A percentile compares a stretch with the other conserved stretches of the same genome.
Evolutionary conservation across 2,329 filamentous ascomycete genomes (phyloP).

Genomic region (Phialophora tarda): DNA sequence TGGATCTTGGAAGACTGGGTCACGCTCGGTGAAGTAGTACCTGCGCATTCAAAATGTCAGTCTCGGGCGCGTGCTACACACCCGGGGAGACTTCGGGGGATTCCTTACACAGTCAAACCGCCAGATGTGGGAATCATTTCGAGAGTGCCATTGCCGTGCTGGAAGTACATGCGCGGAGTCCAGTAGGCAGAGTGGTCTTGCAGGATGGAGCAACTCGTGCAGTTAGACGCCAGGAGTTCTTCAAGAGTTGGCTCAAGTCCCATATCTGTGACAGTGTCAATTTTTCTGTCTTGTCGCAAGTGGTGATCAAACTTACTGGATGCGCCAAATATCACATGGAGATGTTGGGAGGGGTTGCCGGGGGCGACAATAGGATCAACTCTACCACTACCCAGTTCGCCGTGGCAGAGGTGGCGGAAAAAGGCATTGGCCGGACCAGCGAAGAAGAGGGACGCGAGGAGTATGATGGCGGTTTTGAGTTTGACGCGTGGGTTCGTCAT

Average conservation of each 20-base stretch:
- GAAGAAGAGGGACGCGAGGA: constrained; percentile 19
- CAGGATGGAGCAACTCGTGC: constrained; percentile 79
- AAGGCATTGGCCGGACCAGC: constrained; percentile 62
- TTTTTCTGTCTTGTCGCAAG: neutral
- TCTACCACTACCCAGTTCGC: constrained; percentile 70
- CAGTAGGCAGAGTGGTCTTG: constrained; percentile 91
- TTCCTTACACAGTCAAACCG: constrained; percentile 79
- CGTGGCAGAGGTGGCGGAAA: constrained; percentile 87
- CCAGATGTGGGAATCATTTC: constrained; percentile 75
- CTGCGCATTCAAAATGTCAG: constrained; percentile 50
- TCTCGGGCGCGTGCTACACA: constrained; percentile 6
- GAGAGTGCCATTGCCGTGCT: constrained; percentile 69
- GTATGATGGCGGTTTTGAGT: constrained; percentile 17
- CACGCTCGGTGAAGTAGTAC: constrained; percentile 77
- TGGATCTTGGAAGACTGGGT: constrained; percentile 13
- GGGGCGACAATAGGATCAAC: constrained; percentile 77
- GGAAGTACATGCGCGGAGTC: constrained; percentile 79
- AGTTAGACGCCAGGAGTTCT: constrained; percentile 66
- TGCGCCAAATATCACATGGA: constrained; percentile 77
- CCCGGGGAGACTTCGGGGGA: constrained; percentile 41
- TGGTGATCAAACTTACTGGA: constrained; percentile 67
- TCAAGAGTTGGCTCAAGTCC: constrained; percentile 60
- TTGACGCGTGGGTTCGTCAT: constrained; percentile 18
- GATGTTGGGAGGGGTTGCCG: constrained; percentile 66
- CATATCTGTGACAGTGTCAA: constrained; percentile 62